Base-by-base conservation (phyloP, 192 early-diverging fungal genomes). In the Funneliformis geosporum region DNA sequence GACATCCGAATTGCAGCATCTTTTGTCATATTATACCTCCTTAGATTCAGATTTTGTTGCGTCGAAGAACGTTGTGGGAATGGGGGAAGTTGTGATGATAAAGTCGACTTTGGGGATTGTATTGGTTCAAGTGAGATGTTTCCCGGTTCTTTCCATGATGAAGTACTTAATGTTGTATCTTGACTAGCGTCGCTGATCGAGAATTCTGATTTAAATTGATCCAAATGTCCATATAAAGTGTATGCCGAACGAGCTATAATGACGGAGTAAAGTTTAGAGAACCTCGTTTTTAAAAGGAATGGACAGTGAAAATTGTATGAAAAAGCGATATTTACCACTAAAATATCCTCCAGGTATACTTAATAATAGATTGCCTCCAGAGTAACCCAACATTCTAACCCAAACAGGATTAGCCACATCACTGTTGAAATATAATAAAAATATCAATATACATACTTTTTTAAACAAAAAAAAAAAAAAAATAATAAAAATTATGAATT, bases 371-470 rank as follows among this genome's bases (percentile, higher is more conserved):
- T 72, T 72, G 16, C 11, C 21, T 3, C 70, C 70, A 7, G 39
- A 44, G 25, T 72, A 72, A 21, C 70, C 70, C 10, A 72, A 38
- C 9, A 72, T 25, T 11, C 70, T 42, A 72, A 43, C 70, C 70
- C 70, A 72, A 9, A 72, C 44, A 44, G 70, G 70, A 43, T 46
- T n/a, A 38, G 21, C 14, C 4, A 72, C 44, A 46, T 72, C 70
- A n/a, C 70, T 72, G 11, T 16, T 18, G 21, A 18, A 59, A 59
- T 8, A 12, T 27, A 27, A 65, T 14, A 65, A 27, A 33, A 28
- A 6, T 25, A 8, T 25, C n/a, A 61, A 0, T 23, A 12, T 25
- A 27, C 21, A 25, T 27, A 27, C 23, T 27, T 14, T 12, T 1
- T 64, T 10, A 64, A 64, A 25, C 23, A 14, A 28, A 64, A 14